Conservation (phyloP, 148 eudicot genomes). For the Simmondsia chinensis region DNA sequence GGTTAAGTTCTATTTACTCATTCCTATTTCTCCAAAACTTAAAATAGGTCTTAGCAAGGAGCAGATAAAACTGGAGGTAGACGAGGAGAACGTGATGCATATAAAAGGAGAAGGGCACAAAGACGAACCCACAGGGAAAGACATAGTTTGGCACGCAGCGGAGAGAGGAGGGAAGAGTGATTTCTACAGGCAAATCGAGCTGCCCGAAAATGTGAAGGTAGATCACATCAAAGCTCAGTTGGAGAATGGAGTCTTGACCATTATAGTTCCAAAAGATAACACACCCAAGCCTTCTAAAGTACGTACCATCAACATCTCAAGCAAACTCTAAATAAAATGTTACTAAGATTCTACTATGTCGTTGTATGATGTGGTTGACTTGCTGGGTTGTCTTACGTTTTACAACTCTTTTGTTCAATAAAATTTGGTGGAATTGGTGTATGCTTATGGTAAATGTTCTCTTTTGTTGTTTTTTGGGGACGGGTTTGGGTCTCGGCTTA, state of each 20-base stretch:
- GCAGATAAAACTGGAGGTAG: constrained; percentile 73
- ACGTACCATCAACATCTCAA: constrained; percentile 50
- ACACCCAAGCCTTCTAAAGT: constrained; percentile 47
- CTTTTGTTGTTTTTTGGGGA: too few relatives aligned
- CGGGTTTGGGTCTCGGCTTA: too few relatives aligned
- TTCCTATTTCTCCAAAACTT: too few relatives aligned
- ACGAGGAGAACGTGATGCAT: constrained; percentile 58
- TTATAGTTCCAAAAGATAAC: constrained; percentile 57
- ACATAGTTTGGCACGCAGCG: constrained; percentile 48
- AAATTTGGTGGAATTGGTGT: too few relatives aligned
- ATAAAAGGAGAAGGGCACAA: constrained; percentile 44
- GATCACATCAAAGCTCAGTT: constrained; percentile 80
- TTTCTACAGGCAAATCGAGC: constrained; percentile 51
- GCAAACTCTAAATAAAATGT: constrained; percentile 69
- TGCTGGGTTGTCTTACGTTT: too few relatives aligned
- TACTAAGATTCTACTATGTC: too few relatives aligned
- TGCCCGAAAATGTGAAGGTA: constrained; percentile 61
- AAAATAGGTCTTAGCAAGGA: constrained; percentile 68
- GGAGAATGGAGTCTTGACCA: constrained; percentile 69
- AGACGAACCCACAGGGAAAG: constrained; percentile 35
- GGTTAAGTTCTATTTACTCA: too few relatives aligned
- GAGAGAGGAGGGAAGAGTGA: constrained; percentile 41
- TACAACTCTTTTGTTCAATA: too few relatives aligned
- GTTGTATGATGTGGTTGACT: too few relatives aligned
- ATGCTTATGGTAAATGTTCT: too few relatives aligned